Percentiles rank a stretch among this genome's conserved stretches.
Evolutionary conservation across 1,139 yeast species (phyloP).

Genomic region (Kurtzmaniella quercitrusa): DNA sequence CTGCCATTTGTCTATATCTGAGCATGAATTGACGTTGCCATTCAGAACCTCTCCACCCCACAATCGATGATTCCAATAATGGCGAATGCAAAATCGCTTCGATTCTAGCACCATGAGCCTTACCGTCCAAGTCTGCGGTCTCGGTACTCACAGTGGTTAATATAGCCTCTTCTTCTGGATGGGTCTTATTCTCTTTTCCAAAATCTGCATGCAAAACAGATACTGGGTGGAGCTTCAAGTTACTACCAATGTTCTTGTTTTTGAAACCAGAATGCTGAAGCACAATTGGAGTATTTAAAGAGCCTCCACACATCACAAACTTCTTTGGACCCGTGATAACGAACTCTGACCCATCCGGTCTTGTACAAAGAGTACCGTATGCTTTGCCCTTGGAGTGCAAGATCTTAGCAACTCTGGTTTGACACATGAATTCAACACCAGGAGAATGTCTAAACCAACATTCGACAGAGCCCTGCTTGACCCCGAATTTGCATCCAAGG

Average conservation of each 20-base stretch:
- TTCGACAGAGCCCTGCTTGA: constrained; percentile 50
- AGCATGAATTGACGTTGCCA: constrained; percentile 30
- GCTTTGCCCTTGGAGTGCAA: constrained; percentile 43
- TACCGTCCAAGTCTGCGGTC: constrained; percentile 51
- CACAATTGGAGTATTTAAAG: constrained; percentile 49
- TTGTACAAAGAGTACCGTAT: constrained; percentile 35
- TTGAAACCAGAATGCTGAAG: constrained; percentile 50
- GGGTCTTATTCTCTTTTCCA: constrained; percentile 27
- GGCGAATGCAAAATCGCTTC: constrained; percentile 52
- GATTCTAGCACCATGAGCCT: constrained; percentile 54
- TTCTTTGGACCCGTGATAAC: constrained; percentile 44
- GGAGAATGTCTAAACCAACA: constrained; percentile 53
- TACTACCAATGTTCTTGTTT: constrained; percentile 50
- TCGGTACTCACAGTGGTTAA: constrained; percentile 50
- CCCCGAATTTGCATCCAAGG: constrained; percentile 52
- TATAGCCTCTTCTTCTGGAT: constrained; percentile 41
- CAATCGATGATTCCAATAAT: constrained; percentile 28
- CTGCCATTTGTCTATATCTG: constrained; percentile 36
- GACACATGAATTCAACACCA: constrained; percentile 48
- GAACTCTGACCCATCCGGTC: constrained; percentile 23
- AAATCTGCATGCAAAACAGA: constrained; percentile 41
- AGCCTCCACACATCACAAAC: constrained; percentile 47
- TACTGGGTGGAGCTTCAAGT: constrained; percentile 54
- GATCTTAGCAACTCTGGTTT: constrained; percentile 39
- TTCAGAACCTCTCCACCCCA: constrained; percentile 44